These are phyloP conservation scores for Alternaria sp. DNA, from an alignment of 2,329 filamentous ascomycete genomes.

Conservation along the genomic window DNA sequence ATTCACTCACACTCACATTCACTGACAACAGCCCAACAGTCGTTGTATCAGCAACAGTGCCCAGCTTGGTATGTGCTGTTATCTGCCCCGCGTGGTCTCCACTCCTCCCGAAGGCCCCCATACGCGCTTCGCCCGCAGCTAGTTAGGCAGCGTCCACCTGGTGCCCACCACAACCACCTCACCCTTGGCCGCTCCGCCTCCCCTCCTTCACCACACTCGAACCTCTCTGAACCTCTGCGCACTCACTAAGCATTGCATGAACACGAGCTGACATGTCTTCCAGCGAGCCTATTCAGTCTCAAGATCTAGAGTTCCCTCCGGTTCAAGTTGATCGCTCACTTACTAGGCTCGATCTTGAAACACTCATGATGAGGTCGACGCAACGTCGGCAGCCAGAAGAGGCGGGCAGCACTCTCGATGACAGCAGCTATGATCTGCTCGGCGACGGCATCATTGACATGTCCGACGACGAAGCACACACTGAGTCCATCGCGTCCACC, in stretches of 20 bases:
- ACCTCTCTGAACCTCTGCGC: slow-evolving; percentile 1
- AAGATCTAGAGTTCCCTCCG: slow-evolving; percentile 45
- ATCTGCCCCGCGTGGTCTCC: slow-evolving; percentile 10
- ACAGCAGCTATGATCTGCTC: slow-evolving; percentile 49
- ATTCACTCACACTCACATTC: background rate
- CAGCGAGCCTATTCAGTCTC: slow-evolving; percentile 35
- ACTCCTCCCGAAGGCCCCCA: slow-evolving; percentile 15
- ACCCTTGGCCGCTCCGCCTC: slow-evolving; percentile 17
- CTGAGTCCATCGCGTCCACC: slow-evolving; percentile 49
- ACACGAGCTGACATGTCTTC: slow-evolving; percentile 42
- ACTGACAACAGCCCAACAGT: background rate
- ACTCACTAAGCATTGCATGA: slow-evolving; percentile 19
- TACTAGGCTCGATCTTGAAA: slow-evolving; percentile 44
- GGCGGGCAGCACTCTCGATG: slow-evolving; percentile 43
- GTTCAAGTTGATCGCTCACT: slow-evolving; percentile 44
- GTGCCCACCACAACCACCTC: slow-evolving; percentile 22
- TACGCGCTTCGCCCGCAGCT: slow-evolving; percentile 30
- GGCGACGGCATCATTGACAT: slow-evolving; percentile 41
- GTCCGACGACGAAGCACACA: slow-evolving; percentile 51
- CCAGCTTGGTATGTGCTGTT: slow-evolving; percentile 13
- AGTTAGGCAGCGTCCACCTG: slow-evolving; percentile 36
- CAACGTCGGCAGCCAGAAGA: slow-evolving; percentile 37
- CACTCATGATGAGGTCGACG: slow-evolving; percentile 48
- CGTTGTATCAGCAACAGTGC: background rate
- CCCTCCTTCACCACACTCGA: slow-evolving; percentile 17